Evolutionary conservation across 2,329 filamentous ascomycete genomes (phyloP).

Genomic region (Trichoderma atroviride): DNA sequence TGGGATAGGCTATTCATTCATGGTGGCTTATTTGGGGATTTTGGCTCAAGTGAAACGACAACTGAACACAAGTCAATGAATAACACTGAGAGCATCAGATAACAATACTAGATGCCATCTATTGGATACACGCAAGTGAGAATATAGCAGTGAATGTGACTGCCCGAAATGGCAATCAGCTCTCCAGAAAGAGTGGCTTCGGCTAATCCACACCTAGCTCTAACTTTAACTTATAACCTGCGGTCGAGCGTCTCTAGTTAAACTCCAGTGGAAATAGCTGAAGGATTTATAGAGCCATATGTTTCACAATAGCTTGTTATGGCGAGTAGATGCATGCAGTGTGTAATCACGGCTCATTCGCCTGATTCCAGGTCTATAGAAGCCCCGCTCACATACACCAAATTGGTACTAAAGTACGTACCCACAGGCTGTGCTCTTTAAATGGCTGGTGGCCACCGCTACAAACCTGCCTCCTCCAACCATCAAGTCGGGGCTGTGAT

Average conservation of each 20-base stretch:
- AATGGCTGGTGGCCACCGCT: constrained; percentile 6
- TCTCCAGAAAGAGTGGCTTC: not conserved
- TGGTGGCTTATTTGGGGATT: not conserved
- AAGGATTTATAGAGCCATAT: not conserved
- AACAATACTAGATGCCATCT: not conserved
- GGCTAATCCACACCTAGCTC: not conserved
- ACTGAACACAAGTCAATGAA: not conserved
- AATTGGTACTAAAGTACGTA: not conserved
- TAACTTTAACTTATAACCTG: not conserved
- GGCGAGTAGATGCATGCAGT: not conserved
- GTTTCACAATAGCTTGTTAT: not conserved
- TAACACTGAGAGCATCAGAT: not conserved
- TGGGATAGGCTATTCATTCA: not conserved
- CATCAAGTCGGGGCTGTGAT: not conserved
- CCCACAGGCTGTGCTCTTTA: constrained; percentile 8
- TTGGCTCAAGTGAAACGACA: not conserved
- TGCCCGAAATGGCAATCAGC: not conserved
- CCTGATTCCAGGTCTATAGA: not conserved
- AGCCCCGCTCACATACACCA: not conserved
- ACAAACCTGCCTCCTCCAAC: constrained; percentile 3
- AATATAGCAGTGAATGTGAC: not conserved
- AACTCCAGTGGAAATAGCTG: not conserved
- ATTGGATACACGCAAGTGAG: not conserved
- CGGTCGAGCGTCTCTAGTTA: not conserved
- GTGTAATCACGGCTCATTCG: not conserved